Conservation (phyloP, 352 stramenopile species). For the Globisporangium nunn region DNA sequence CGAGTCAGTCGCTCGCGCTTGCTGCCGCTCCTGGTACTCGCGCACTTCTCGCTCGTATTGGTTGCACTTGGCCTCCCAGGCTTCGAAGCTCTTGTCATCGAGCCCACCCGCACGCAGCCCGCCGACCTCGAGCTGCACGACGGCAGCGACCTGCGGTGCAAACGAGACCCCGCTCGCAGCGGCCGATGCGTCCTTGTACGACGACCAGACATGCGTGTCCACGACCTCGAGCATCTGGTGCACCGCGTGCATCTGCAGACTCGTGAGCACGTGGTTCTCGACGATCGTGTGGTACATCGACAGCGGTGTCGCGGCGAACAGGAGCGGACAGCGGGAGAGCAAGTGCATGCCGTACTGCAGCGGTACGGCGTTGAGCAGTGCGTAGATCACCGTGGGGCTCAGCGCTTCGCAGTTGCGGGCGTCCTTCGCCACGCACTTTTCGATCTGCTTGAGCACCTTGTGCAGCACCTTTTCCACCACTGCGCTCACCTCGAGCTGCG, state of each 20-base stretch:
- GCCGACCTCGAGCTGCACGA: conserved; percentile 59
- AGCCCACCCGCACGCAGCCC: conserved; percentile 26
- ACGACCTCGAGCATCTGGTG: conserved; percentile 72
- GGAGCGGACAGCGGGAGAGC: conserved; percentile 47
- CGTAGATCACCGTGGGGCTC: conserved; percentile 57
- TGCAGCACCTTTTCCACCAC: conserved; percentile 22
- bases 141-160: conserved; percentile 56
- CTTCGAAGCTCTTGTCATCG: conserved; percentile 36
- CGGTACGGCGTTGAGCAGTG: conserved; percentile 55
- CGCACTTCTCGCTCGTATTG: conserved; percentile 38
- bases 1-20: not conserved
- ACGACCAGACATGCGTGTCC: conserved; percentile 75
- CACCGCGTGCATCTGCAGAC: conserved; percentile 60
- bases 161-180: conserved; percentile 42
- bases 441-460: conserved; percentile 49
- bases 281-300: conserved; percentile 78
- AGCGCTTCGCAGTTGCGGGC: conserved; percentile 31
- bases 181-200: conserved; percentile 58
- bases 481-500: conserved; percentile 37
- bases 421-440: conserved; percentile 19
- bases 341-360: conserved; percentile 48
- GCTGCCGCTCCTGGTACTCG: conserved; percentile 6
- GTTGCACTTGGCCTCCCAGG: conserved; percentile 46
- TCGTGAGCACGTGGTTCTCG: conserved; percentile 55
- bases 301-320: conserved; percentile 59